These are phyloP conservation scores for Ichthyophthirius multifiliis DNA, from an alignment of 169 alveolate genomes.

Conservation along the genomic window DNA sequence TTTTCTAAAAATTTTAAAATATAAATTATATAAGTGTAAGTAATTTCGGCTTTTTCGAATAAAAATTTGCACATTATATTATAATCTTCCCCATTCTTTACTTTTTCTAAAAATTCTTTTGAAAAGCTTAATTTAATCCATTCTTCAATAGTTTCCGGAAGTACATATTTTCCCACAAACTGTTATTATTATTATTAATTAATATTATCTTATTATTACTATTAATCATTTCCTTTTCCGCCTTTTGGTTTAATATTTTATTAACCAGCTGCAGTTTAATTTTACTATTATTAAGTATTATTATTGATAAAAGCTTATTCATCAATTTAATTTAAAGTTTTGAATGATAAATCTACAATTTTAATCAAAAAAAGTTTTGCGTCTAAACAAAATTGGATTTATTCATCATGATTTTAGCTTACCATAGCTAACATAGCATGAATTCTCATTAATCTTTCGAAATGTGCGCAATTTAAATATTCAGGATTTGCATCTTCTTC, in stretches of 20 bases:
- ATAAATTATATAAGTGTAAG: constrained; percentile 59
- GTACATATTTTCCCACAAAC: constrained; percentile 47
- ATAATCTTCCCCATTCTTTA: constrained; percentile 66
- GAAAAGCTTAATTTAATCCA: constrained; percentile 71
- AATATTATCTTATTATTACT: constrained; percentile 52
- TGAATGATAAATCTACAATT: constrained; percentile 70
- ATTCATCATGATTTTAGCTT: constrained; percentile 59
- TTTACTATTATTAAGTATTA: constrained; percentile 20
- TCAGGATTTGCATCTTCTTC: constrained; percentile 84
- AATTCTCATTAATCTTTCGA: constrained; percentile 76
- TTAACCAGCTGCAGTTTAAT: background rate
- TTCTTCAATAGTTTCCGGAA: constrained; percentile 69
- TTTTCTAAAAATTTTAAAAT: constrained; percentile 57
- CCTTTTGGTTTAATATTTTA: too few species aligned
- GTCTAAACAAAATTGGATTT: constrained; percentile 76
- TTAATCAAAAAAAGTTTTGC: constrained; percentile 79
- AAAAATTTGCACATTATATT: constrained; percentile 61
- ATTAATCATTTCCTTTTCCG: constrained; percentile 59
- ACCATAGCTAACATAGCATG: constrained; percentile 80
- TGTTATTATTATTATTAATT: constrained; percentile 51
- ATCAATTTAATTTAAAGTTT: constrained; percentile 71
- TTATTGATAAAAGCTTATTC: constrained; percentile 65
- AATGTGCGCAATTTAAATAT: constrained; percentile 75
- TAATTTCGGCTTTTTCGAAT: constrained; percentile 73
- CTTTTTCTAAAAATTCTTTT: constrained; percentile 61